Percentiles rank a stretch among this genome's conserved stretches.
These are phyloP conservation scores for Prunus mira DNA, from an alignment of 306 rosid genomes.

Conservation along the genomic window DNA sequence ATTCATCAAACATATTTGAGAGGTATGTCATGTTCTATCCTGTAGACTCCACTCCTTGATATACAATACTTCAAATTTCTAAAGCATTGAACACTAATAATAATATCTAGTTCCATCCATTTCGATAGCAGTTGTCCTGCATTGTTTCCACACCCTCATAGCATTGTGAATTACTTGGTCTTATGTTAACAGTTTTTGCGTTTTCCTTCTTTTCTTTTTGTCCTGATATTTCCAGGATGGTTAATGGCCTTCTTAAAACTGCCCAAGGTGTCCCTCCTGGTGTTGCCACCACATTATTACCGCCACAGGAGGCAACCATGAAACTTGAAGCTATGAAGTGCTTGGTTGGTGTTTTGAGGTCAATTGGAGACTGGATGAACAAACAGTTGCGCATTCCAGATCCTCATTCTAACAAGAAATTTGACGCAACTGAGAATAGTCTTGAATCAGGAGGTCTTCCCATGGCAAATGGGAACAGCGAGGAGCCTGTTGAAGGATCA, in stretches of 20 bases:
- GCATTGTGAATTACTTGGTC: constrained; percentile 22
- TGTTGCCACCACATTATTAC: constrained; percentile 77
- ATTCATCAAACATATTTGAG: constrained; percentile 98
- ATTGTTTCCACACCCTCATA: neutral
- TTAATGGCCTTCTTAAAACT: constrained; percentile 98
- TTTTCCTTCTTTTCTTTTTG: constrained; percentile 17
- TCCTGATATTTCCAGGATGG: constrained; percentile 67
- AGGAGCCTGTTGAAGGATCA: constrained; percentile 74
- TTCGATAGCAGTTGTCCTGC: constrained; percentile 18
- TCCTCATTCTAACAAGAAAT: constrained; percentile 61
- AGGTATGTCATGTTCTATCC: constrained; percentile 53
- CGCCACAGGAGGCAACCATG: constrained; percentile 88
- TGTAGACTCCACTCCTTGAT: constrained; percentile 5
- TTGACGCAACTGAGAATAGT: constrained; percentile 48
- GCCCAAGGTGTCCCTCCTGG: constrained; percentile 99
- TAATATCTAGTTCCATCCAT: constrained; percentile 27
- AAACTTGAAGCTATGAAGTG: constrained; percentile 94
- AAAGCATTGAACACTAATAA: constrained; percentile 11
- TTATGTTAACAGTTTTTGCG: constrained; percentile 12
- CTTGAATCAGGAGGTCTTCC: constrained; percentile 53
- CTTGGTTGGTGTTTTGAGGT: constrained; percentile 72
- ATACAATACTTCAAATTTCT: constrained; percentile 7
- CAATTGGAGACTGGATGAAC: constrained; percentile 97
- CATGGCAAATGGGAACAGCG: constrained; percentile 68
- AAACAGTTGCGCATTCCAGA: constrained; percentile 92